A percentile compares a stretch with the other conserved stretches of the same genome.
These are phyloP conservation scores for Aspergillus intermedius DNA, from an alignment of 2,329 filamentous ascomycete species.

Conservation along the genomic window DNA sequence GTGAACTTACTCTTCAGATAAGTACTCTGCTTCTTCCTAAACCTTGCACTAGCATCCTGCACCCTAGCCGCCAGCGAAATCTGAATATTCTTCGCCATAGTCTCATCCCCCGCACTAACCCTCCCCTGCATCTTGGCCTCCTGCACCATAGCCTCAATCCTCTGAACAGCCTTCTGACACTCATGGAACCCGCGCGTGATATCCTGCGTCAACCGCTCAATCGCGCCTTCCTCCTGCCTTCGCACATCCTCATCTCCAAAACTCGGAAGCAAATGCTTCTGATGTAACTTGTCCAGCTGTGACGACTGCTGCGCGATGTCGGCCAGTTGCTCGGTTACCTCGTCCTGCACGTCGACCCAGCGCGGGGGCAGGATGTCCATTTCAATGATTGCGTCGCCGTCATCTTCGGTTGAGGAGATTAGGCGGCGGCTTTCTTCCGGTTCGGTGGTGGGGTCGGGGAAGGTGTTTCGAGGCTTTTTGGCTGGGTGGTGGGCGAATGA, in stretches of 20 bases:
- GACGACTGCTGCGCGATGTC: constrained; percentile 77
- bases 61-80: constrained; percentile 81
- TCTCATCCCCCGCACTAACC: constrained; percentile 77
- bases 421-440: constrained; percentile 71
- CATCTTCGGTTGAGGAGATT: constrained; percentile 67
- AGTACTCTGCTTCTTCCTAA: constrained; percentile 94
- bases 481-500: constrained; percentile 93
- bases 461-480: constrained; percentile 69
- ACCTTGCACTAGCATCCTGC: constrained; percentile 83
- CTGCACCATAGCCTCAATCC: constrained; percentile 77
- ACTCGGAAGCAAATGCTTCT: constrained; percentile 92
- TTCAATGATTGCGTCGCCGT: constrained; percentile 93
- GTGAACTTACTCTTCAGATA: constrained; percentile 75
- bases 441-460: constrained; percentile 54
- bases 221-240: constrained; percentile 77
- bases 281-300: constrained; percentile 83
- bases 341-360: constrained; percentile 92
- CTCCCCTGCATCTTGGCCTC: constrained; percentile 66
- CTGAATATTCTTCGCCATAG: constrained; percentile 94
- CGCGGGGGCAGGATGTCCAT: constrained; percentile 94
- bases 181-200: constrained; percentile 85
- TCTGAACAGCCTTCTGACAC: constrained; percentile 82
- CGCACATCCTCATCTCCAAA: constrained; percentile 95
- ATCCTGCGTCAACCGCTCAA: constrained; percentile 81
- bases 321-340: constrained; percentile 75